Percentiles rank a stretch among this genome's conserved stretches.
Evolutionary conservation across 1,284 basidiomycete genomes (phyloP).

Genomic region (Ceratobasidium sp.): DNA sequence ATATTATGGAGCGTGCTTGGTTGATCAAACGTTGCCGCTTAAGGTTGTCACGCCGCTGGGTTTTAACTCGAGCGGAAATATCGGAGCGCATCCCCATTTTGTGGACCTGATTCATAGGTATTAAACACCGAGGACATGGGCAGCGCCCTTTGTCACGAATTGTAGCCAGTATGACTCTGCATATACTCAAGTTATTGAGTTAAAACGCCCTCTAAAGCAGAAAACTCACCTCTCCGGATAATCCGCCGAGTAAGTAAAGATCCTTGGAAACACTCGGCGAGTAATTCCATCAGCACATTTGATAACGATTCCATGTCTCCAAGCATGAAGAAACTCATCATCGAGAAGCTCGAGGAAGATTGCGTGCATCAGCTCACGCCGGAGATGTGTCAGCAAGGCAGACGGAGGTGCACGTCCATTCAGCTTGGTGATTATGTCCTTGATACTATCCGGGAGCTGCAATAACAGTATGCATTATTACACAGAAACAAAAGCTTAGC

Average conservation of each 20-base stretch:
- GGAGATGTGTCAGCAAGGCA: slow-evolving; percentile 53
- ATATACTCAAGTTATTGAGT: background rate
- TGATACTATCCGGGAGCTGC: slow-evolving; percentile 18
- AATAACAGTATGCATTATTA: background rate
- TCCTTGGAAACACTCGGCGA: slow-evolving; percentile 52
- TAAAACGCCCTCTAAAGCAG: background rate
- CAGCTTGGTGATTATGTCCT: slow-evolving; percentile 11
- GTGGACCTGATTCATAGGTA: slow-evolving; percentile 20
- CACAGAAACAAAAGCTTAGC: background rate
- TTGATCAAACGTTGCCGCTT: background rate
- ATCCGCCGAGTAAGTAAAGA: slow-evolving; percentile 57
- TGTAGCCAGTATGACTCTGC: slow-evolving; percentile 31
- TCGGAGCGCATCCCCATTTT: slow-evolving; percentile 50
- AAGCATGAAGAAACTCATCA: slow-evolving; percentile 56
- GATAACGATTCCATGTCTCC: slow-evolving; percentile 55
- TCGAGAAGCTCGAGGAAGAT: slow-evolving; percentile 55
- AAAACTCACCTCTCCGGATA: slow-evolving; percentile 58
- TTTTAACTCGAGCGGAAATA: slow-evolving; percentile 18
- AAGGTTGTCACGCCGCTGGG: slow-evolving; percentile 7
- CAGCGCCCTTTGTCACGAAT: slow-evolving; percentile 15
- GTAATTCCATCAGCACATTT: slow-evolving; percentile 54
- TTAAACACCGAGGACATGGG: slow-evolving; percentile 42
- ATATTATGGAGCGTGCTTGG: slow-evolving; percentile 12
- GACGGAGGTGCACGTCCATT: slow-evolving; percentile 38
- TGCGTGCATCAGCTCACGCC: slow-evolving; percentile 56